These are phyloP conservation scores for Rhynchospora tenuis DNA, from an alignment of 176 grass and related monocot species.

Conservation along the genomic window DNA sequence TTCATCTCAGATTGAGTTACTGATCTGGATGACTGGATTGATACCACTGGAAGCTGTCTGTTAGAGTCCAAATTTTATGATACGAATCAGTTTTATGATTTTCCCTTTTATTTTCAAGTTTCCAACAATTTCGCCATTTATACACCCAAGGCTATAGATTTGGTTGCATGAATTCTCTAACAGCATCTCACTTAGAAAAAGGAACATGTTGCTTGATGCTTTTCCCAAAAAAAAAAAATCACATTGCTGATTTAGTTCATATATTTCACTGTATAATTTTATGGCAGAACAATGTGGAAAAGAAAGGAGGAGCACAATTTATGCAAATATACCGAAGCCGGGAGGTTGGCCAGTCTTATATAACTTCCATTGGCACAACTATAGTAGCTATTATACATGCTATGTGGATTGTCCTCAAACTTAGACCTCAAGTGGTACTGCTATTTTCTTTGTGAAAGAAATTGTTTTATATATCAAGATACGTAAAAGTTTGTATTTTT, in stretches of 20 bases:
- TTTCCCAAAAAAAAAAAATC: too few relatives aligned
- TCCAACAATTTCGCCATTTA: neutral
- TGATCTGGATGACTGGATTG: neutral
- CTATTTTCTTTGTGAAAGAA: slow-evolving; percentile 1
- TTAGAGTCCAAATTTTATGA: neutral
- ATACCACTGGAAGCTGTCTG: neutral
- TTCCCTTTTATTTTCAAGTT: neutral
- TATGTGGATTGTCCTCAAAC: slow-evolving; percentile 68
- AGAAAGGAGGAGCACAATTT: slow-evolving; percentile 38
- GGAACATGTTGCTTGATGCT: neutral
- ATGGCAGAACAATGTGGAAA: slow-evolving; percentile 37
- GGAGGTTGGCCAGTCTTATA: slow-evolving; percentile 95
- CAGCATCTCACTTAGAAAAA: neutral
- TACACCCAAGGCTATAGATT: neutral
- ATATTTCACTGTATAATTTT: neutral
- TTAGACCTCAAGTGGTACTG: slow-evolving; percentile 86
- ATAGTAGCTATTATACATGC: slow-evolving; percentile 66
- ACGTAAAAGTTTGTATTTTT: slow-evolving; percentile 13
- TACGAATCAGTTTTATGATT: neutral
- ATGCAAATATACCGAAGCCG: slow-evolving; percentile 88
- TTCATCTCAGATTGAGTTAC: neutral
- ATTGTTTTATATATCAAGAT: neutral
- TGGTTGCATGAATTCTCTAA: neutral
- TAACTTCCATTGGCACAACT: slow-evolving; percentile 77
- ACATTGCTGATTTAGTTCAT: neutral